Percentiles rank a stretch among this genome's conserved stretches.
These are phyloP conservation scores for Komagataea norvegica DNA, from an alignment of 1,139 yeast species.

Conservation along the genomic window DNA sequence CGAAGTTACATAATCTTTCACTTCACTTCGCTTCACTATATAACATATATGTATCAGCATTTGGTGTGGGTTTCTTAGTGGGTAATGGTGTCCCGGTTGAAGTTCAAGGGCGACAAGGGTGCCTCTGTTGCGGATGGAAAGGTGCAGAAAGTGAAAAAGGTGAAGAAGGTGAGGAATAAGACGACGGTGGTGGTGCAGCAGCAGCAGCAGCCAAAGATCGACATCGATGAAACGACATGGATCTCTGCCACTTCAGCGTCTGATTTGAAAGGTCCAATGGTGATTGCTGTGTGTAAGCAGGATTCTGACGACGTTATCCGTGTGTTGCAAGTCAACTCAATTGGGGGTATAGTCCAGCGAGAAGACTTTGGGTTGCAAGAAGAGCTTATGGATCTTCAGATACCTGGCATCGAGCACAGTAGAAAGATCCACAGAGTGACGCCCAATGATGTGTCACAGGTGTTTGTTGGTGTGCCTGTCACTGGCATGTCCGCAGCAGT, in stretches of 20 bases:
- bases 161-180: constrained; percentile 2
- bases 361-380: constrained; percentile 7
- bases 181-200: constrained; percentile 3
- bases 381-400: too few species aligned
- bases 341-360: constrained; percentile 7
- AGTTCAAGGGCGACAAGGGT: constrained; percentile 39
- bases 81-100: constrained; percentile 37
- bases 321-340: constrained; percentile 10
- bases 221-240: constrained; percentile 31
- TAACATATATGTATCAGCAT: neutral
- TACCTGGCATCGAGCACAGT: constrained; percentile 21
- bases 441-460: constrained; percentile 36
- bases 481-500: constrained; percentile 10
- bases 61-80: neutral
- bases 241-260: constrained; percentile 28
- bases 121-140: constrained; percentile 21
- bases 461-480: constrained; percentile 33
- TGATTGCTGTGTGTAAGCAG: constrained; percentile 25
- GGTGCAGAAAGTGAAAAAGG: constrained; percentile 20
- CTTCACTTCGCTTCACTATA: too few species aligned
- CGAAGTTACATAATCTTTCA: neutral
- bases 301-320: constrained; percentile 14
- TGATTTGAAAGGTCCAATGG: constrained; percentile 37
- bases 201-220: constrained; percentile 8
- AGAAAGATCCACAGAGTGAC: constrained; percentile 27